Percentiles rank a stretch among this genome's conserved stretches.
Conservation (phyloP, 208 protist species). For the Entamoeba histolytica region DNA sequence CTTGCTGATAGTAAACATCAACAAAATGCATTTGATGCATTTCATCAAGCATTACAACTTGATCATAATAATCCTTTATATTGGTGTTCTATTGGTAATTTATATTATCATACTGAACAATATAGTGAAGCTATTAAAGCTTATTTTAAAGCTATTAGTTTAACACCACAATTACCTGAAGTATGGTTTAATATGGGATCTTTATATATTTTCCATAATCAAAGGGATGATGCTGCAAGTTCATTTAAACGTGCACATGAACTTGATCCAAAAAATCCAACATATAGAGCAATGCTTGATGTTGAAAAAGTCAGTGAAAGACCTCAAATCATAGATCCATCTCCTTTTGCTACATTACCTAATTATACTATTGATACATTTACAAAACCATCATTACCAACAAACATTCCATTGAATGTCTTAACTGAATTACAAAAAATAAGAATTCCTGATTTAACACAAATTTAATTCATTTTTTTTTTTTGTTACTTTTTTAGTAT, state of each 20-base stretch:
- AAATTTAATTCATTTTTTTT: not conserved
- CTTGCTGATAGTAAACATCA: not conserved
- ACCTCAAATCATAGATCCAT: not conserved
- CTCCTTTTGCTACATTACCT: not conserved
- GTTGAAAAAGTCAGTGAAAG: not conserved
- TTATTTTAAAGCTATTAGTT: not conserved
- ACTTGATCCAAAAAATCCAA: not conserved
- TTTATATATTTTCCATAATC: not conserved
- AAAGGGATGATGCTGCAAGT: not conserved
- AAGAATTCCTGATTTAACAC: not conserved
- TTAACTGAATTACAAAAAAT: not conserved
- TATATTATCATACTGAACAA: not conserved
- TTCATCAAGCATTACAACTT: not conserved
- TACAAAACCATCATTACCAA: not conserved
- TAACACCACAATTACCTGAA: not conserved
- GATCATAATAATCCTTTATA: not conserved
- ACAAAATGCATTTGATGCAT: not conserved
- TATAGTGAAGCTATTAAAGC: not conserved
- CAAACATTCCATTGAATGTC: not conserved
- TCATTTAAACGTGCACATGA: not conserved
- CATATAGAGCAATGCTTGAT: not conserved
- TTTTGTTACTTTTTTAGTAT: not conserved
- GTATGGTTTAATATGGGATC: not conserved
- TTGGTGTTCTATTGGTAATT: not conserved
- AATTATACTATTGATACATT: not conserved